Base-by-base conservation (phyloP, 495 filamentous ascomycete genomes). In the Hamigera avellanea region DNA sequence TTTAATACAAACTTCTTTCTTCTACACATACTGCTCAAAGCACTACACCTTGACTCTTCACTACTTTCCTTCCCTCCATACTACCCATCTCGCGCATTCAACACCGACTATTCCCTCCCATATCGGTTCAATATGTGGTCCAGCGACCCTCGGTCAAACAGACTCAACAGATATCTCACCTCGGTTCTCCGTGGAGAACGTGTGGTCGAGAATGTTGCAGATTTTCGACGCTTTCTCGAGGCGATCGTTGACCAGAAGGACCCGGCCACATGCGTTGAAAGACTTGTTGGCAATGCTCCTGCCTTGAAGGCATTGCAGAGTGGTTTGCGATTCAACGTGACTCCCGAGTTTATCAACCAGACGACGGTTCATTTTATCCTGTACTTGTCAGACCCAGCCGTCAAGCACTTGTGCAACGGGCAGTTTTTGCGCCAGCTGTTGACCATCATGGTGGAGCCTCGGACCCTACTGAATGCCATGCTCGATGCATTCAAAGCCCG, bases 191-290 rank as follows among this genome's bases (percentile, higher is more conserved):
- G 33, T 19, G 65, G 58, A n/a, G 52, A 60, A 26, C 45, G 53
- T 17, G 14, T 37, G 10, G 18, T 70, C 14, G 33, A 39, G 7
- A 60, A 40, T 19, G 14, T 43, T 3, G 41, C 42, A 27, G 12
- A 74, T 40, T 70, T 62, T n/a, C 67, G 67, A 27, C 59, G 64
- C 7, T 78, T 83, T 36, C 36, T 86, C 4, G 78, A 84, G 43
- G 71, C 80, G 0, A 45, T 82, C 2, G 59, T 64, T 13, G 53
- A 44, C 9, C 65, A 78, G 41, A 33, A 45, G 1, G 66, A 76
- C 31, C 66, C 52, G 1, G 51, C 59, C 13, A 56, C 50, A 0
- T 78, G 73, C 40, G 52, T 77, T 8, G 67, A 83, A 42, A 64
- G 57, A 18, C 46, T 86, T 9, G 47, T 79, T 6, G 56, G 70